A percentile compares a stretch with the other conserved stretches of the same genome.
Conservation (phyloP, 2,329 filamentous ascomycete genomes). For the Gyromitra esculenta region DNA sequence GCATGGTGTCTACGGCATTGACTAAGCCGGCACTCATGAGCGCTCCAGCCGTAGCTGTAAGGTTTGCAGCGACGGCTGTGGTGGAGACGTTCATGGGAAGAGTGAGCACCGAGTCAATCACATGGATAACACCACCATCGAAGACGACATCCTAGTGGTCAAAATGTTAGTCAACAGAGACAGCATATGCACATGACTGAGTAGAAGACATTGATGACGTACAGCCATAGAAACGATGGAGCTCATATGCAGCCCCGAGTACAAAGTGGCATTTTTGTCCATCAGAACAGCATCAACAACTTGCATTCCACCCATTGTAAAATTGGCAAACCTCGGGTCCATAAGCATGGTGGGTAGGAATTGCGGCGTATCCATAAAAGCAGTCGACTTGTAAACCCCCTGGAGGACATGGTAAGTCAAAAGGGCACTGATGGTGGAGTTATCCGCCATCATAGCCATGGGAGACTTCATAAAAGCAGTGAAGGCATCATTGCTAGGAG, state of each 20-base stretch:
- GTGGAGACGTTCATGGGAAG: conserved; percentile 63
- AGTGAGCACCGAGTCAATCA: conserved; percentile 65
- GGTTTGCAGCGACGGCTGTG: conserved; percentile 62
- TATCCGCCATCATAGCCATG: conserved; percentile 58
- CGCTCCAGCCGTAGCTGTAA: conserved; percentile 64
- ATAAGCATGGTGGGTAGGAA: conserved; percentile 63
- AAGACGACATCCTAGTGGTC: conserved; percentile 64
- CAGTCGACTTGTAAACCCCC: conserved; percentile 63
- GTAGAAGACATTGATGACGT: conserved; percentile 56
- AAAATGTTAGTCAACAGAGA: background rate
- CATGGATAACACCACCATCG: conserved; percentile 67
- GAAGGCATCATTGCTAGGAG: conserved; percentile 67
- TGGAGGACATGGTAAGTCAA: conserved; percentile 70
- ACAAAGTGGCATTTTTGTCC: conserved; percentile 64
- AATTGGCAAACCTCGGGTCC: conserved; percentile 65
- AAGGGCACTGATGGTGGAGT: conserved; percentile 60
- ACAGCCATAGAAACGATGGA: conserved; percentile 65
- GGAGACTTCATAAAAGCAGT: conserved; percentile 59
- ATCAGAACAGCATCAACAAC: conserved; percentile 64
- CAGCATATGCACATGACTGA: background rate
- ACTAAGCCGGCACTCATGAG: conserved; percentile 63
- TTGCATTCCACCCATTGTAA: conserved; percentile 67
- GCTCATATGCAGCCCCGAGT: conserved; percentile 66
- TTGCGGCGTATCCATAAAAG: conserved; percentile 60
- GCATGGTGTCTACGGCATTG: conserved; percentile 61